A percentile compares a stretch with the other conserved stretches of the same genome.
Conservation (phyloP, 2,329 filamentous ascomycete species). For the Emergomyces pasteurianus region DNA sequence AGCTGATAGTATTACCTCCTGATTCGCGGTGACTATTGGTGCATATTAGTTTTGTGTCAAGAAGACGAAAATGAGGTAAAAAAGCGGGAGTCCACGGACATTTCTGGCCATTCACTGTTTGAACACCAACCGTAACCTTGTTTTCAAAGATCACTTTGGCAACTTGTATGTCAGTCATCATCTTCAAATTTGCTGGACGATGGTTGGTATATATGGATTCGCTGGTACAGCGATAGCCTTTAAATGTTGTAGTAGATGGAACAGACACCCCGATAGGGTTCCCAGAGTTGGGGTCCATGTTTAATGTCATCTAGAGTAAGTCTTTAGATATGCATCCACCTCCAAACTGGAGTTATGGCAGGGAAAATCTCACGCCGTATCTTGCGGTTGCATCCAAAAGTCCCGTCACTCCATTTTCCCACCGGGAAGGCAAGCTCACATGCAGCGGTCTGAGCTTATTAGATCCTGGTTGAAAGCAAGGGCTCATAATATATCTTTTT, state of each 20-base stretch:
- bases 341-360: not conserved
- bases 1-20: conserved; percentile 61
- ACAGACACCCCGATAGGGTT: conserved; percentile 41
- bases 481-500: too few species aligned
- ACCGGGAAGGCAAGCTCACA: not conserved
- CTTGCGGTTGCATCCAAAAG: not conserved
- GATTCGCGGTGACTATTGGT: conserved; percentile 40
- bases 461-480: not conserved
- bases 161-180: conserved; percentile 36
- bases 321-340: not conserved
- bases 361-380: not conserved
- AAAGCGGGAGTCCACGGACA: not conserved
- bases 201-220: conserved; percentile 32
- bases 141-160: conserved; percentile 32
- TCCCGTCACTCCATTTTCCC: not conserved
- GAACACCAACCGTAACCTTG: conserved; percentile 29
- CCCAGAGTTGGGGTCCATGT: conserved; percentile 18
- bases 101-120: conserved; percentile 18
- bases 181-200: conserved; percentile 38
- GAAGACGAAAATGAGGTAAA: not conserved
- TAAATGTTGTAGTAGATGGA: conserved; percentile 32
- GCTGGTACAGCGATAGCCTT: conserved; percentile 36
- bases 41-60: not conserved
- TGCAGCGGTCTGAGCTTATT: not conserved
- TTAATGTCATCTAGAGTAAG: not conserved